phyloP scores from a whole-genome alignment of 495 filamentous ascomycete genomes.

The Cetradonia linearis region DNA sequence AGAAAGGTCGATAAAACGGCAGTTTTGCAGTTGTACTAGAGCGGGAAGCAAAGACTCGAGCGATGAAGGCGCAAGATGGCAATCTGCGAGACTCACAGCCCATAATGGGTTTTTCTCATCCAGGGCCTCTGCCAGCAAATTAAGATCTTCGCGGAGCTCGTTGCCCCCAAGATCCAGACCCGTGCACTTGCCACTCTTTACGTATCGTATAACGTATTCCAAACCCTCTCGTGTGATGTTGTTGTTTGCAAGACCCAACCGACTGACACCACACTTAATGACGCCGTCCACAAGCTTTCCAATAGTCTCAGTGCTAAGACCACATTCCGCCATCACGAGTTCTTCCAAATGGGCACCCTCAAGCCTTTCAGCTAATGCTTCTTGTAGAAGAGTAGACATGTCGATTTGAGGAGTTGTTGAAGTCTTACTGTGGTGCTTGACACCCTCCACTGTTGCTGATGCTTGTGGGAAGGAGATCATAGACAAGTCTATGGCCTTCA shows the following conservation, averaged over 20 bases:
- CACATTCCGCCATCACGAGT: conserved; percentile 71
- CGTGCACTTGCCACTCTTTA: conserved; percentile 66
- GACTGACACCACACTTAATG: conserved; percentile 58
- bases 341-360: conserved; percentile 70
- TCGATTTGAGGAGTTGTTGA: conserved; percentile 29
- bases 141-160: conserved; percentile 59
- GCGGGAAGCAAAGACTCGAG: conserved; percentile 68
- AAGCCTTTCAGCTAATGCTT: conserved; percentile 64
- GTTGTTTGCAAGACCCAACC: conserved; percentile 78
- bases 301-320: conserved; percentile 57
- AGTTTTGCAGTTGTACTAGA: conserved; percentile 57
- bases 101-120: conserved; percentile 55
- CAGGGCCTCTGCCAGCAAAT: conserved; percentile 53
- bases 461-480: conserved; percentile 67
- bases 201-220: conserved; percentile 62
- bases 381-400: conserved; percentile 52
- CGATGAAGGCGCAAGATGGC: conserved; percentile 61
- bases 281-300: conserved; percentile 65
- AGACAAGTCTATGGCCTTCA: conserved; percentile 79
- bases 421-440: conserved; percentile 15
- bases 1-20: conserved; percentile 83
- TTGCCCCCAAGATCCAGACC: conserved; percentile 94
- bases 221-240: conserved; percentile 60
- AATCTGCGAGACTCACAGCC: conserved; percentile 80
- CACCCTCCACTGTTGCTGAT: conserved; percentile 24